Base-by-base conservation (phyloP, 139 green algal species). In the Spirogloea muscicola region DNA sequence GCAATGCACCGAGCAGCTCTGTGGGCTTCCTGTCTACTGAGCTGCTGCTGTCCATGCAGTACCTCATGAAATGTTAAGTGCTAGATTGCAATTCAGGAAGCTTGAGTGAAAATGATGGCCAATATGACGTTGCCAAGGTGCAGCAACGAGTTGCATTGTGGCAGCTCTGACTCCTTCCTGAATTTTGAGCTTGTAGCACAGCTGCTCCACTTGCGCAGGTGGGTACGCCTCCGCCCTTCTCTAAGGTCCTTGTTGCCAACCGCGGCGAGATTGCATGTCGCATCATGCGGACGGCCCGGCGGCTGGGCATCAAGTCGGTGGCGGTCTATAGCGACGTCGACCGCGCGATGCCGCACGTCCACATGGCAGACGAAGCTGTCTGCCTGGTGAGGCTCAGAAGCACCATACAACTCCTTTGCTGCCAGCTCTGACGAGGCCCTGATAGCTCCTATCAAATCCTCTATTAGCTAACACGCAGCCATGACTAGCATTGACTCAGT, bases 211-310 rank as follows among this genome's bases (percentile, higher is more conserved):
- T n/a, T n/a, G n/a, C n/a, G n/a, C n/a, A n/a, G n/a, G n/a, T n/a
- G n/a, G n/a, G n/a, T n/a, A n/a, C n/a, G n/a, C n/a, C n/a, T n/a
- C n/a, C n/a, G 49, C 72, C 49, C 3, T 80, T 80, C 46, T 57
- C 36, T 27, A 82, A 82, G 52, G 61, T 95, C n/a, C 77, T 96
- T 1, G 79, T 96, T 0, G 91, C 90, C 18, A 96, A 96, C 72
- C 84, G 92, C 0, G 92, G 92, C 13, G 92, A 97, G 61, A 97
- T 97, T 33, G 92, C 92, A 1, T 91, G 91, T 46, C 81, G 92
- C 0, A 81, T 97, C 7, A 86, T 96, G 36, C 69, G 82, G 0
- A 96, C 87, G 0, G 90, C 90, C 1, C 68, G 74, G 52, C 79
- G 81, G 4, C 83, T 96, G 31, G 91, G 90, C n/a, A 91, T 97